Conservation (phyloP, 2,329 filamentous ascomycete species). For the Trichocomaceae sp. region DNA sequence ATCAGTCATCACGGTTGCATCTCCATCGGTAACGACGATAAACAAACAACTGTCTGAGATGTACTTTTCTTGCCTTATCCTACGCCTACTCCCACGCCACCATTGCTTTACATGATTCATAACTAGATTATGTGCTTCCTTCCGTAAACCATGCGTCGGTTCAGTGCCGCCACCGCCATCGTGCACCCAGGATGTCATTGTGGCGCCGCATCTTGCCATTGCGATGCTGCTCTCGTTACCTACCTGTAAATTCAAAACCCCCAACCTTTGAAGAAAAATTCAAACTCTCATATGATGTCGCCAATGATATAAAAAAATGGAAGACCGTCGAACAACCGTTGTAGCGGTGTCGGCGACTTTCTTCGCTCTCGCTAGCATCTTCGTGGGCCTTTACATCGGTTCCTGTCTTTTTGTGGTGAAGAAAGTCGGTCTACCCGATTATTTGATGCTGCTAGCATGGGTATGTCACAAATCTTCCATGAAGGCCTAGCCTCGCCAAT, state of each 20-base stretch:
- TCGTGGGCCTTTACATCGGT: conserved; percentile 66
- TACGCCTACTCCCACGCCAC: background rate
- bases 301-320: background rate
- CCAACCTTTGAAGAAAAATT: background rate
- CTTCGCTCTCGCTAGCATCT: conserved; percentile 62
- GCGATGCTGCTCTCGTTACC: background rate
- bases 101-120: background rate
- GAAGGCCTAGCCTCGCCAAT: background rate
- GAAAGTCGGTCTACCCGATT: conserved; percentile 68
- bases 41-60: background rate
- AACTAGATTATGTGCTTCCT: background rate
- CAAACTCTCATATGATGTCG: background rate
- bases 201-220: background rate
- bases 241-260: background rate
- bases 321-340: background rate
- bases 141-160: background rate
- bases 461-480: conserved; percentile 42
- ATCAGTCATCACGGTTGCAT: background rate
- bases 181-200: background rate
- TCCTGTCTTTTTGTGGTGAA: conserved; percentile 68
- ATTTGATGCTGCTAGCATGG: conserved; percentile 75
- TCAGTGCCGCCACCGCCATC: background rate
- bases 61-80: background rate
- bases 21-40: no score
- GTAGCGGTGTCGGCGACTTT: conserved; percentile 38